Base-by-base conservation (phyloP, 352 stramenopile genomes). In the Phytophthora pini region DNA sequence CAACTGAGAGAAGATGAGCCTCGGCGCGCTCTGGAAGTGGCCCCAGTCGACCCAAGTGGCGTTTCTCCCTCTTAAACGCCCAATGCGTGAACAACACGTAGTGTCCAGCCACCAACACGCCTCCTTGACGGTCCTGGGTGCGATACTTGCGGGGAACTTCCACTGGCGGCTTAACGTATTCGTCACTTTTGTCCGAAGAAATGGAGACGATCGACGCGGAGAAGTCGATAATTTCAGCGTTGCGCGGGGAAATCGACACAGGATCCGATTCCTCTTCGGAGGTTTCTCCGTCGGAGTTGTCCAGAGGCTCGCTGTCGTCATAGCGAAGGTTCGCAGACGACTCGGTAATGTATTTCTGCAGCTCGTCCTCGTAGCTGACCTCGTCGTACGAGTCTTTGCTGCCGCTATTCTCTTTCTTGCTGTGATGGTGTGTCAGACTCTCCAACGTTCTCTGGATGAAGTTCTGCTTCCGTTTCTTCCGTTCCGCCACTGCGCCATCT, bases 61-160 rank as follows among this genome's bases (percentile, higher is more conserved):
- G 31, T 48, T 76, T 36, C 40, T 71, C 45, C 4, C 57, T 50
- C 34, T 81, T 81, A 46, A 78, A 81, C 1, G 61, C 73, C 61
- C 56, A 62, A 22, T 74, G 64, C 0, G 73, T 81, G 44, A 76
- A 81, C 34, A 76, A 11, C 10, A 81, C 73, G 29, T 51, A 34
- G 5, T 65, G 12, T 31, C 69, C 73, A 32, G 59, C 73, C 7
- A 81, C 73, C 20, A 81, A 41, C 8, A 74, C 49, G 22, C 73
- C 73, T 7, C 73, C 73, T 2, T 64, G 41, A 12, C 46, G 70
- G 20, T 81, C 73, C 31, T 78, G 73, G 2, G 38, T 61, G 20
- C 50, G 70, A 48, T 81, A 78, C 2, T 34, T 73, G 0, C 39
- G 13, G 29, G 73, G 73, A 4, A 81, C 60, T 26, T 73, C 45